Evolutionary conservation across 306 rosid species (phyloP).

Genomic region (Carpinus viminea): DNA sequence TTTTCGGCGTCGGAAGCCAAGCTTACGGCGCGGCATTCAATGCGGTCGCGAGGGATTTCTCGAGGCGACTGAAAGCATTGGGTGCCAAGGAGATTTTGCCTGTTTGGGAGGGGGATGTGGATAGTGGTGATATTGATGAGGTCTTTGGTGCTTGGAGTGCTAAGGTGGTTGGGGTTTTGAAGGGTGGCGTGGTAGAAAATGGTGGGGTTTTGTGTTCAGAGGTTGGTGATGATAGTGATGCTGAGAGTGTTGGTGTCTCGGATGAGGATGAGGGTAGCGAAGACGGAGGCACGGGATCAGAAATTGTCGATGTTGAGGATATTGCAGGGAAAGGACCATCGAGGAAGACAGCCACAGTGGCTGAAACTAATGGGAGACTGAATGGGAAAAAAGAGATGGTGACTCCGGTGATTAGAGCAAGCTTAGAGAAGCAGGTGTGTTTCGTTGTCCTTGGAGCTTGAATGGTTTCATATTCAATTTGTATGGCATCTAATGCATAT

Average conservation of each 20-base stretch:
- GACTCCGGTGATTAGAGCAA: conserved; percentile 89
- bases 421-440: conserved; percentile 82
- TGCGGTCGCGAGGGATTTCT: conserved; percentile 62
- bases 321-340: conserved; percentile 92
- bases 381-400: conserved; percentile 81
- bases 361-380: conserved; percentile 58
- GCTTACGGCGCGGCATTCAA: conserved; percentile 68
- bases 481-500: not conserved
- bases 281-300: conserved; percentile 40
- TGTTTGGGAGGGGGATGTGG: conserved; percentile 72
- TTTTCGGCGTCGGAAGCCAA: conserved; percentile 87
- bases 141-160: conserved; percentile 72
- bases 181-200: conserved; percentile 44
- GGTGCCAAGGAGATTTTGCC: conserved; percentile 79
- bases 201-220: conserved; percentile 32
- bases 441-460: not conserved
- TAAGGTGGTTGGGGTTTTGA: conserved; percentile 52
- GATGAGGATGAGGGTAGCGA: conserved; percentile 52
- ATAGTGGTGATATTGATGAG: conserved; percentile 59
- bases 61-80: conserved; percentile 57
- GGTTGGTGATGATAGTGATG: conserved; percentile 40
- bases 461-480: not conserved
- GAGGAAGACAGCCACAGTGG: conserved; percentile 45
- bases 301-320: conserved; percentile 92
- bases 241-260: conserved; percentile 44